Evolutionary conservation across 345 rosid genomes (phyloP), one percentile per base, ranked within the genome.

Genomic region (Psidium guajava): DNA sequence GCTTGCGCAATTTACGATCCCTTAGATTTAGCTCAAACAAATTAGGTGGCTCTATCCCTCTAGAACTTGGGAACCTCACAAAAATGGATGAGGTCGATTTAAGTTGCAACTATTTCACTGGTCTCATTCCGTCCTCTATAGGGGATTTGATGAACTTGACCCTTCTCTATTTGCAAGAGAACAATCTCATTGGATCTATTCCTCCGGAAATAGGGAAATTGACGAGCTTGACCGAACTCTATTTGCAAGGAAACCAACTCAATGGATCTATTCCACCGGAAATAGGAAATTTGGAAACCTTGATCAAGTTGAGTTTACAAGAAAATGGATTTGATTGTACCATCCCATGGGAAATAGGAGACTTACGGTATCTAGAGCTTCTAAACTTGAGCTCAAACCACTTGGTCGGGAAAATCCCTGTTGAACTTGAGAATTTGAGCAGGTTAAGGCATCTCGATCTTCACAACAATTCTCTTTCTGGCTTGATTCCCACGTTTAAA

Each of bases 311-410:
- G 20, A 10, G 3, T 21, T 53, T 84, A n/a, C 32, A 24, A 8
- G 24, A 16, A 2, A 87, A 87, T 54, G 6, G 56, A 8, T n/a
- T 87, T 3, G 16, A 6, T 21, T 64, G 88, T 50, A 20, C 85
- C 6, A 87, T 85, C 18, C 86, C 87, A 24, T 11, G 10, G 1
- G 32, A 61, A 53, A 5, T 85, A 8, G 16, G 61, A 36, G 4
- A 51, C 11, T n/a, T 82, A 22, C 21, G 22, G 8, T 73, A n/a
- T 54, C 51, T 84, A 32, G 0, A 0, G 0, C 0, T 0, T 1
- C 73, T 59, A 27, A 20, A 59, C n/a, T 59, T 59, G 73, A 59
- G 73, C 50, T 47, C 50, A 11, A 47, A 47, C 50, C 11, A 47
- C 50, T 47, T 47, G 50, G 50, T 47, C 11, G 50, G 50, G 2